Percentiles rank a stretch among this genome's conserved stretches.
Evolutionary conservation across 345 rosid genomes (phyloP).

Genomic region (Rhodomyrtus tomentosa): DNA sequence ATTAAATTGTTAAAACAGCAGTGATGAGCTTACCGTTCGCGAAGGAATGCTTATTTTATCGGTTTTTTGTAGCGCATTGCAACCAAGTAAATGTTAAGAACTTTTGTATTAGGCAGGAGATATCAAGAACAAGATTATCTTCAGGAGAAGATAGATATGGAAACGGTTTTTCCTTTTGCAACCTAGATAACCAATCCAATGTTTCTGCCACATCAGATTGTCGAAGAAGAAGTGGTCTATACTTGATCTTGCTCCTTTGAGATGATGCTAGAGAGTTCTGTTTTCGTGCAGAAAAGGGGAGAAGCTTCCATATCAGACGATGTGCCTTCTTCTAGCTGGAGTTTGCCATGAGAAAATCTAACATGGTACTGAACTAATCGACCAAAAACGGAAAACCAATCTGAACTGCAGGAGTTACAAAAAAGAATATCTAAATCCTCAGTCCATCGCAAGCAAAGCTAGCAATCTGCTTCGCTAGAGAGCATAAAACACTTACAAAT

Average conservation of each 20-base stretch:
- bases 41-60: neutral
- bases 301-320: neutral
- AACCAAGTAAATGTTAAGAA: neutral
- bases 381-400: neutral
- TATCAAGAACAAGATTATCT: neutral
- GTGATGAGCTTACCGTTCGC: neutral
- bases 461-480: neutral
- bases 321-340: neutral
- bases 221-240: neutral
- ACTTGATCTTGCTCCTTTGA: neutral
- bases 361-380: neutral
- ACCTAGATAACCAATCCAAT: neutral
- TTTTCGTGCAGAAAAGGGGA: neutral
- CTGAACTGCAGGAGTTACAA: neutral
- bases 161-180: neutral
- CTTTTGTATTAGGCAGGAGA: neutral
- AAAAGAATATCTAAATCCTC: neutral
- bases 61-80: neutral
- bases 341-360: neutral
- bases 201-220: neutral
- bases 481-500: neutral
- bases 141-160: neutral
- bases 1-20: neutral
- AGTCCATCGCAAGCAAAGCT: neutral
- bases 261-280: neutral